These are phyloP conservation scores for Dioscorea dumetorum DNA, from an alignment of 106 monocot species.

Conservation along the genomic window DNA sequence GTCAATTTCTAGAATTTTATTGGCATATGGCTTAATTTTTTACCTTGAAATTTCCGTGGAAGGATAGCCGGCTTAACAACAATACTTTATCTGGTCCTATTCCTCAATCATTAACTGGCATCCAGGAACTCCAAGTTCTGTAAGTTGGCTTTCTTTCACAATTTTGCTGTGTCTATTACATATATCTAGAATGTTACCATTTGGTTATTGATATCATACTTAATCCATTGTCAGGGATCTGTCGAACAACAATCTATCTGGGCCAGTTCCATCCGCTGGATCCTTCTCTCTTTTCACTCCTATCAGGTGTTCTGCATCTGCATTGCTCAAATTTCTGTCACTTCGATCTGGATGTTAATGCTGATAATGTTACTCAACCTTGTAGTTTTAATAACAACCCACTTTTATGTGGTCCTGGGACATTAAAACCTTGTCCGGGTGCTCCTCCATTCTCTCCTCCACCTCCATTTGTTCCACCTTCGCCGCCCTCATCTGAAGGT, in stretches of 20 bases:
- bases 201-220: background rate
- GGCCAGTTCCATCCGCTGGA: constrained; percentile 75
- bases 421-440: constrained; percentile 57
- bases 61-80: constrained; percentile 89
- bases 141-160: constrained; percentile 31
- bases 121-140: constrained; percentile 76
- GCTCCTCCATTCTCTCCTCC: constrained; percentile 47
- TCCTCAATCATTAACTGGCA: constrained; percentile 59
- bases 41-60: constrained; percentile 24
- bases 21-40: constrained; percentile 1
- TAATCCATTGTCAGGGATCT: constrained; percentile 52
- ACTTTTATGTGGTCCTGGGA: constrained; percentile 59
- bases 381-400: constrained; percentile 72
- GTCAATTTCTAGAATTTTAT: background rate
- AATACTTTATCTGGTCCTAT: constrained; percentile 61
- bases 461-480: constrained; percentile 65
- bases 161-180: no score
- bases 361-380: background rate
- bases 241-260: constrained; percentile 84
- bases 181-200: background rate
- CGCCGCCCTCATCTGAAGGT: constrained; percentile 24
- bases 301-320: constrained; percentile 14
- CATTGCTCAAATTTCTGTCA: constrained; percentile 1
- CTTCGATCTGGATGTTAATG: no score
- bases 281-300: constrained; percentile 91